phyloP scores from a whole-genome alignment of 2,329 filamentous ascomycete genomes.

The Nemania diffusa region DNA sequence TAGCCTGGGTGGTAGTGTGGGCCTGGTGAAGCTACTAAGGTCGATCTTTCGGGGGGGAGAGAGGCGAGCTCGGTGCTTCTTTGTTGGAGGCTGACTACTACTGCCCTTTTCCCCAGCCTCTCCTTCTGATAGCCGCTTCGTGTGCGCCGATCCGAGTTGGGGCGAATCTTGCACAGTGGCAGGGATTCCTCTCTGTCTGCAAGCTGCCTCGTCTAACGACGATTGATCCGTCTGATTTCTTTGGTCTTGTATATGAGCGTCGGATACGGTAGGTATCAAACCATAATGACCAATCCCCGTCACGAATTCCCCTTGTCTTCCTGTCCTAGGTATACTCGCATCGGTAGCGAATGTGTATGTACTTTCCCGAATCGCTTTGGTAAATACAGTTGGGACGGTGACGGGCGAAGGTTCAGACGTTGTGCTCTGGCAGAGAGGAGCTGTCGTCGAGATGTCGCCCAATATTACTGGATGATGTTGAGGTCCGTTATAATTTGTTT shows the following conservation, averaged over 20 bases:
- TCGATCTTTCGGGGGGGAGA: constrained; percentile 59
- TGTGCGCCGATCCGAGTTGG: constrained; percentile 31
- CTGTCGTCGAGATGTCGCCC: constrained; percentile 41
- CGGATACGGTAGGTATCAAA: constrained; percentile 42
- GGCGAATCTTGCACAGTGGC: constrained; percentile 36
- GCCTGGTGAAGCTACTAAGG: constrained; percentile 50
- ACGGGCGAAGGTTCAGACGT: constrained; percentile 39
- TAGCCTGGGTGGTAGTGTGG: constrained; percentile 44
- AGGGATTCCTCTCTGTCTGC: constrained; percentile 29
- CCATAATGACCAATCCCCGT: constrained; percentile 47
- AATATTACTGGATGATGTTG: constrained; percentile 40
- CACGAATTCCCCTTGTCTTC: constrained; percentile 43
- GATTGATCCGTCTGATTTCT: constrained; percentile 33
- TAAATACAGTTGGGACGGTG: constrained; percentile 35
- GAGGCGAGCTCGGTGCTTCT: constrained; percentile 61
- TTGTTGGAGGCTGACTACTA: constrained; percentile 47
- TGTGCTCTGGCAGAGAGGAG: constrained; percentile 38
- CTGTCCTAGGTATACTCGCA: constrained; percentile 37
- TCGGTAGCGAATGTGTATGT: constrained; percentile 41
- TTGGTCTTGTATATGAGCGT: constrained; percentile 37
- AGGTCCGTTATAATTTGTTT: constrained; percentile 43
- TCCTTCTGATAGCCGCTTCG: constrained; percentile 40
- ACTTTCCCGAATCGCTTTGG: constrained; percentile 40
- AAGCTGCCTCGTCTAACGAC: constrained; percentile 33
- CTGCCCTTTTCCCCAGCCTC: constrained; percentile 37